Evolutionary conservation across 306 rosid species (phyloP).

Genomic region (Trichosanthes truncata): DNA sequence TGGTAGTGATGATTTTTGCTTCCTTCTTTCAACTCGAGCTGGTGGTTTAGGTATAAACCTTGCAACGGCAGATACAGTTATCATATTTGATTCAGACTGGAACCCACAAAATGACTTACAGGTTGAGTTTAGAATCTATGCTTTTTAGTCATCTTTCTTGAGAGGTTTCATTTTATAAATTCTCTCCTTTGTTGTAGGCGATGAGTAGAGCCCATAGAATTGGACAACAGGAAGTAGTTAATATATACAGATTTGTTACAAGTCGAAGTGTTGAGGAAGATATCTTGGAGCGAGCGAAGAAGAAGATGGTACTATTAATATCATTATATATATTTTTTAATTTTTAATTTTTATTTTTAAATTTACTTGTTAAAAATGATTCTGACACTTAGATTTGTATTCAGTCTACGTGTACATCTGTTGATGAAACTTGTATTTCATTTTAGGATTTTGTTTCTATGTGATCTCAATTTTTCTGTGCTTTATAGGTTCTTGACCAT

Average conservation of each 20-base stretch:
- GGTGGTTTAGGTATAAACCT: conserved; percentile 98
- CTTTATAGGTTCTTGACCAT: conserved; percentile 88
- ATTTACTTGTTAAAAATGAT: not conserved
- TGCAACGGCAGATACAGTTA: conserved; percentile 98
- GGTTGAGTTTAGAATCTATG: conserved; percentile 27
- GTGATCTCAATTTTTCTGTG: conserved; percentile 15
- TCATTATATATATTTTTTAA: not conserved
- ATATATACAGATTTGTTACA: conserved; percentile 95
- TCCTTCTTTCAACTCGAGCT: conserved; percentile 98
- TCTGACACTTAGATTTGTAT: not conserved
- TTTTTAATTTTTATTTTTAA: not conserved
- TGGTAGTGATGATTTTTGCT: conserved; percentile 97
- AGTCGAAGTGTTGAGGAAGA: conserved; percentile 99
- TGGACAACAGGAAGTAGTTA: conserved; percentile 98
- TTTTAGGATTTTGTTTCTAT: conserved; percentile 13
- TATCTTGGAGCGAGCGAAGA: conserved; percentile 96
- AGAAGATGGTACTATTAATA: conserved; percentile 67
- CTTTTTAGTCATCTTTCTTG: not conserved
- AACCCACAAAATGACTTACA: conserved; percentile 98
- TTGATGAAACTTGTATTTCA: not conserved
- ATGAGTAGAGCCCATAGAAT: conserved; percentile 99
- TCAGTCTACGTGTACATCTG: not conserved
- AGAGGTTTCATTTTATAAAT: not conserved
- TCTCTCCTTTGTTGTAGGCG: conserved; percentile 42
- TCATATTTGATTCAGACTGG: conserved; percentile 99